Conservation (phyloP, 2,329 filamentous ascomycete species). For the Sporothrix euskadiensis region DNA sequence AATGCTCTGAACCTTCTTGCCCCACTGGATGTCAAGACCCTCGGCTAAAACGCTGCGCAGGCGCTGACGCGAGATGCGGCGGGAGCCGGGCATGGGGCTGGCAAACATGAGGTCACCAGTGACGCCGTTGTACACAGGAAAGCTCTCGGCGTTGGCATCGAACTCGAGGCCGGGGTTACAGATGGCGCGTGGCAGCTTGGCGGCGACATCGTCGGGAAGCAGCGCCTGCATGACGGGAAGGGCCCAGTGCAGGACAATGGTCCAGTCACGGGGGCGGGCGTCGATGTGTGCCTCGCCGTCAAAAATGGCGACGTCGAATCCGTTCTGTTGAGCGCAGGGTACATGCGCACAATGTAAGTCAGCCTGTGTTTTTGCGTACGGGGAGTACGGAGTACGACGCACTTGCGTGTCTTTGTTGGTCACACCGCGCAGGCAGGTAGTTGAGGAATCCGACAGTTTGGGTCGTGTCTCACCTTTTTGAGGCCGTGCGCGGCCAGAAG, state of each 20-base stretch:
- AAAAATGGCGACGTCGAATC: slow-evolving; percentile 40
- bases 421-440: neutral
- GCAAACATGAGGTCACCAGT: slow-evolving; percentile 43
- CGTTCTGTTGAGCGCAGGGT: slow-evolving; percentile 35
- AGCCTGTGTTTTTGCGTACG: neutral
- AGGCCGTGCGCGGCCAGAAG: slow-evolving; percentile 43
- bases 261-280: slow-evolving; percentile 42
- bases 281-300: slow-evolving; percentile 39
- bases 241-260: slow-evolving; percentile 46
- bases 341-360: neutral
- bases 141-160: slow-evolving; percentile 37
- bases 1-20: slow-evolving; percentile 32
- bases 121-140: slow-evolving; percentile 41
- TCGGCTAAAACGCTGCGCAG: slow-evolving; percentile 40
- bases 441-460: neutral
- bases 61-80: slow-evolving; percentile 42
- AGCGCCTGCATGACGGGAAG: slow-evolving; percentile 41
- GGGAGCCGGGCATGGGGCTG: slow-evolving; percentile 39
- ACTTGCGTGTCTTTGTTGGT: neutral
- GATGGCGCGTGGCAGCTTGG: slow-evolving; percentile 37
- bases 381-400: neutral
- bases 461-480: slow-evolving; percentile 36
- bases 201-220: slow-evolving; percentile 39
- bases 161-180: slow-evolving; percentile 43
- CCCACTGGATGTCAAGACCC: slow-evolving; percentile 41